These are phyloP conservation scores for Begonia masoniana DNA, from an alignment of 306 rosid genomes.

Conservation along the genomic window DNA sequence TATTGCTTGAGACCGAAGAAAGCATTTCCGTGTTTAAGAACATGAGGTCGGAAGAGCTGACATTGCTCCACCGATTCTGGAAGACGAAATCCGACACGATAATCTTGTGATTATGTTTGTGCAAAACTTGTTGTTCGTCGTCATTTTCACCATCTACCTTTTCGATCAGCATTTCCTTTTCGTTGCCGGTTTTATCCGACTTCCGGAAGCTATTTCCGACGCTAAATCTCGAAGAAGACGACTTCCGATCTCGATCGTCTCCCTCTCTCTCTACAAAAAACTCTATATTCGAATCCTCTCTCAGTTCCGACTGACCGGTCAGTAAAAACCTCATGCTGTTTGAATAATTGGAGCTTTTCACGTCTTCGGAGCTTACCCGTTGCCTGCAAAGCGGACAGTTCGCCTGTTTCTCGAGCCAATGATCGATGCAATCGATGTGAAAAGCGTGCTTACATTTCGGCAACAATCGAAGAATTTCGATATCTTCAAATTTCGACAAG, in stretches of 20 bases:
- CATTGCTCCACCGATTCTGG: conserved; percentile 79
- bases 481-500: conserved; percentile 69
- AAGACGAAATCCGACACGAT: conserved; percentile 57
- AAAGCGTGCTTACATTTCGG: conserved; percentile 93
- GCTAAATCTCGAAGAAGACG: conserved; percentile 65
- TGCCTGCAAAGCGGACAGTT: conserved; percentile 90
- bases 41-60: conserved; percentile 80
- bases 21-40: conserved; percentile 76
- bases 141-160: conserved; percentile 31
- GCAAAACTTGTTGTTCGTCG: conserved; percentile 35
- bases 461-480: conserved; percentile 58
- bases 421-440: conserved; percentile 76
- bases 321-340: conserved; percentile 49
- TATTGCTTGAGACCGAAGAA: conserved; percentile 36
- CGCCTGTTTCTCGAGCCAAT: conserved; percentile 87
- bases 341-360: conserved; percentile 34
- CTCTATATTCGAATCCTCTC: conserved; percentile 59
- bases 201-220: conserved; percentile 81
- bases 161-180: conserved; percentile 1
- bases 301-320: conserved; percentile 25
- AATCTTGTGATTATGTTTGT: conserved; percentile 68
- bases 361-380: conserved; percentile 51
- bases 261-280: conserved; percentile 82
- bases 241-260: conserved; percentile 12
- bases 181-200: background rate